Evolutionary conservation across 495 filamentous ascomycete genomes (phyloP).

Genomic region (Aspergillus taichungensis): DNA sequence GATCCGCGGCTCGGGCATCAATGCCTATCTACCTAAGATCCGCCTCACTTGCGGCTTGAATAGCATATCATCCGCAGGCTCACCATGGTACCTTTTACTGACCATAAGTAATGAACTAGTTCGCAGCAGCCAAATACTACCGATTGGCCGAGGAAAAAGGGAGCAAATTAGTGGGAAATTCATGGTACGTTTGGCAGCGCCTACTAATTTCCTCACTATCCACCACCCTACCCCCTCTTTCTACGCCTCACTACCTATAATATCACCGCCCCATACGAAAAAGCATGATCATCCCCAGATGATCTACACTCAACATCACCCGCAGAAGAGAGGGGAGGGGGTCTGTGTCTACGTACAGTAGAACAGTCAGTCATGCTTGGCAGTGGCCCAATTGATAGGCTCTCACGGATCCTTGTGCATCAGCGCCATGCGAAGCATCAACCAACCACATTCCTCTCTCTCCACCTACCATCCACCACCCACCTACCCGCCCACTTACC

Average conservation of each 20-base stretch:
- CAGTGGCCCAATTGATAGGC: conserved; percentile 14
- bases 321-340: conserved; percentile 13
- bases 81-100: conserved; percentile 2
- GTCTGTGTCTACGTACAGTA: conserved; percentile 7
- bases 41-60: conserved; percentile 6
- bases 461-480: not conserved
- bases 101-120: conserved; percentile 41
- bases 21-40: conserved; percentile 12
- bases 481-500: conserved; percentile 1
- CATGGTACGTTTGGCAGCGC: conserved; percentile 64
- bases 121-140: conserved; percentile 83
- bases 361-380: not conserved
- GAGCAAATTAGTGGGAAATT: conserved; percentile 84
- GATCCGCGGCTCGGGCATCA: conserved; percentile 12
- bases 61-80: conserved; percentile 10
- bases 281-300: conserved; percentile 6
- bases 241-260: conserved; percentile 1
- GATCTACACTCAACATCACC: conserved; percentile 8
- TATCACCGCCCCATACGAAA: conserved; percentile 1
- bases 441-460: conserved; percentile 11
- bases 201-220: not conserved
- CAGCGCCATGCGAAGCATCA: conserved; percentile 16
- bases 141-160: conserved; percentile 84
- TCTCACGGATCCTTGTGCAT: conserved; percentile 13
- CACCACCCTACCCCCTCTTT: not conserved